A percentile compares a stretch with the other conserved stretches of the same genome.
Evolutionary conservation across 75 land plant genomes (phyloP).

Genomic region (Pinus albicaulis): DNA sequence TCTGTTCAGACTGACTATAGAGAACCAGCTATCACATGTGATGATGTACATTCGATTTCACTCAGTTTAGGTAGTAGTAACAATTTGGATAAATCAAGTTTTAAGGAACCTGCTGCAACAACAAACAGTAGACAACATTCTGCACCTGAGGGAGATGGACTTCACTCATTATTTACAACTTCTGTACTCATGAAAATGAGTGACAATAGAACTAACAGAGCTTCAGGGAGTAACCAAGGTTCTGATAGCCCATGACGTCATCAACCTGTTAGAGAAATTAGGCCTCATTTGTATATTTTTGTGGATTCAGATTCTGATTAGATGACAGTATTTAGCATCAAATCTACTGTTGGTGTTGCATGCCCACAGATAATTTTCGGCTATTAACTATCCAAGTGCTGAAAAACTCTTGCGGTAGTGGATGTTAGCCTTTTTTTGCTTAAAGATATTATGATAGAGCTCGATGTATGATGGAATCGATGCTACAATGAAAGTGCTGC

Average conservation of each 20-base stretch:
- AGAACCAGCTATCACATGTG: slow-evolving; percentile 34
- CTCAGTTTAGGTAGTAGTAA: slow-evolving; percentile 70
- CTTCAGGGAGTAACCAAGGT: slow-evolving; percentile 24
- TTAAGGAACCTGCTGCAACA: slow-evolving; percentile 23
- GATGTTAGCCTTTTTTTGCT: not conserved
- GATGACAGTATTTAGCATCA: slow-evolving; percentile 1
- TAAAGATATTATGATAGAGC: not conserved
- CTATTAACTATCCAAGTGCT: not conserved
- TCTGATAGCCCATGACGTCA: slow-evolving; percentile 56
- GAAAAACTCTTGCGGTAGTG: not conserved
- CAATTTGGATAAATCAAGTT: slow-evolving; percentile 25
- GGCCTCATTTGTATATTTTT: slow-evolving; percentile 42
- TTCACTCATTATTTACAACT: slow-evolving; percentile 59
- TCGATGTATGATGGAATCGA: not conserved
- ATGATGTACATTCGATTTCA: slow-evolving; percentile 75
- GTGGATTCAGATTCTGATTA: slow-evolving; percentile 59
- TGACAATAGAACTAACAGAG: slow-evolving; percentile 34
- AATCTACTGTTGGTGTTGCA: not conserved
- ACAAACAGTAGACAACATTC: slow-evolving; percentile 27
- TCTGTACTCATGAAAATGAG: slow-evolving; percentile 59
- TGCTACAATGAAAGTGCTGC: not conserved
- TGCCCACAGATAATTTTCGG: not conserved
- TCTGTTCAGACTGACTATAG: slow-evolving; percentile 35
- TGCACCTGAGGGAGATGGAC: slow-evolving; percentile 24
- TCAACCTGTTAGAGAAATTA: slow-evolving; percentile 51